phyloP scores from a whole-genome alignment of 1,139 yeast species.

The Scheffersomyces cryptocercus region DNA sequence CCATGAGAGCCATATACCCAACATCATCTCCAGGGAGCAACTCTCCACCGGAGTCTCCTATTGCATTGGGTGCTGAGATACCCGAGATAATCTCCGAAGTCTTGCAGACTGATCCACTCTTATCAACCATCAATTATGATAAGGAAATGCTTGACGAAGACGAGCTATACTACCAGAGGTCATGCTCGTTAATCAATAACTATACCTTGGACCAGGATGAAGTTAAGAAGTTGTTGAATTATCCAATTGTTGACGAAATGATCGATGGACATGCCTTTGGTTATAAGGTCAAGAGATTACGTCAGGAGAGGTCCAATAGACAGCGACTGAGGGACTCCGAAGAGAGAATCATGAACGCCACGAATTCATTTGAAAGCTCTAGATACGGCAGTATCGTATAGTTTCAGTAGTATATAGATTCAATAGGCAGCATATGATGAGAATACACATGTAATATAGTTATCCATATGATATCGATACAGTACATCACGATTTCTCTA shows the following conservation, averaged over 20 bases:
- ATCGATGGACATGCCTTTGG: slow-evolving; percentile 46
- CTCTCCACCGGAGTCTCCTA: slow-evolving; percentile 26
- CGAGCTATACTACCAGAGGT: slow-evolving; percentile 35
- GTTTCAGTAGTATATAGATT: background rate
- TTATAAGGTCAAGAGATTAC: slow-evolving; percentile 41
- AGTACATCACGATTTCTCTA: too few relatives aligned
- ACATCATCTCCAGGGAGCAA: slow-evolving; percentile 24
- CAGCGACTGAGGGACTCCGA: slow-evolving; percentile 4
- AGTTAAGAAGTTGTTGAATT: slow-evolving; percentile 37
- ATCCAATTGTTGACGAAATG: slow-evolving; percentile 48
- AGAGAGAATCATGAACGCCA: background rate
- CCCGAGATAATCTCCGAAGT: slow-evolving; percentile 24
- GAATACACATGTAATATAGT: too few relatives aligned
- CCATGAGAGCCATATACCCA: slow-evolving; percentile 34
- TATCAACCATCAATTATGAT: slow-evolving; percentile 29
- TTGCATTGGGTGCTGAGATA: slow-evolving; percentile 3
- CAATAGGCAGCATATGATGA: background rate
- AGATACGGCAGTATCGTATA: slow-evolving; percentile 28
- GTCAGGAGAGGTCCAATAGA: slow-evolving; percentile 21
- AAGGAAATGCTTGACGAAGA: slow-evolving; percentile 43
- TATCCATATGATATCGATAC: too few relatives aligned
- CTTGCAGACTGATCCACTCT: slow-evolving; percentile 22
- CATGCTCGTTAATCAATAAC: slow-evolving; percentile 38
- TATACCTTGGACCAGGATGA: slow-evolving; percentile 40
- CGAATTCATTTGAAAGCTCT: slow-evolving; percentile 14